Percentiles rank a stretch among this genome's conserved stretches.
Conservation (phyloP, 2,329 filamentous ascomycete genomes). For the Rutstroemia sp. region DNA sequence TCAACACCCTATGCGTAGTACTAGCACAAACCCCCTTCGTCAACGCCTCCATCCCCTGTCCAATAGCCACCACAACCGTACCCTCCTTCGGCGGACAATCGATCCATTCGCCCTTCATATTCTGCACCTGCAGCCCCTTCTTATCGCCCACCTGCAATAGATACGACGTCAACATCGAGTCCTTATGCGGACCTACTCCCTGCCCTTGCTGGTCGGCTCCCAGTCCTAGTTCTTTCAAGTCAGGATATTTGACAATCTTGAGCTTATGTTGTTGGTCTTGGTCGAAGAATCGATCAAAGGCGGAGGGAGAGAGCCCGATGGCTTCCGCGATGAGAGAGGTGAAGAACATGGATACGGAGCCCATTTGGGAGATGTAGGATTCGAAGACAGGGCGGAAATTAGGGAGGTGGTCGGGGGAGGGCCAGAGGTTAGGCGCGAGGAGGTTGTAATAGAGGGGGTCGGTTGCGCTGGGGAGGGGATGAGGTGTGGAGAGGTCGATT, state of each 20-base stretch:
- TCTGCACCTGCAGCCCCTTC: constrained; percentile 74
- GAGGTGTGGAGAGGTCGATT: constrained; percentile 77
- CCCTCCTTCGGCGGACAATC: constrained; percentile 69
- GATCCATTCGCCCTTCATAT: constrained; percentile 70
- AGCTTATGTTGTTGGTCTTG: constrained; percentile 67
- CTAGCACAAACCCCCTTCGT: constrained; percentile 75
- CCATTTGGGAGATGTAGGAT: constrained; percentile 73
- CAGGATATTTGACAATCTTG: constrained; percentile 84
- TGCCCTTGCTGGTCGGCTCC: constrained; percentile 37
- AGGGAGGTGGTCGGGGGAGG: constrained; percentile 53
- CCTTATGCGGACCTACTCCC: constrained; percentile 73
- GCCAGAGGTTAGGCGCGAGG: constrained; percentile 75
- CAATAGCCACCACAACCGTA: constrained; percentile 81
- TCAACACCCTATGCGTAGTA: constrained; percentile 80
- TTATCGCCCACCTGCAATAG: constrained; percentile 74
- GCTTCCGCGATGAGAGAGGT: constrained; percentile 77
- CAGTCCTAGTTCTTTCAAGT: constrained; percentile 51
- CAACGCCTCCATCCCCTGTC: constrained; percentile 78
- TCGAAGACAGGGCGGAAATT: constrained; percentile 61
- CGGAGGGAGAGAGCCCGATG: constrained; percentile 59
- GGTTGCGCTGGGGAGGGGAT: constrained; percentile 52
- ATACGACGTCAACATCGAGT: constrained; percentile 77
- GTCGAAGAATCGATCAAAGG: constrained; percentile 77
- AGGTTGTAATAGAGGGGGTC: constrained; percentile 70
- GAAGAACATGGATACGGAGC: constrained; percentile 62